A percentile compares a stretch with the other conserved stretches of the same genome.
Evolutionary conservation across 1,284 basidiomycete species (phyloP).

Genomic region (Rhodotorula sp.): DNA sequence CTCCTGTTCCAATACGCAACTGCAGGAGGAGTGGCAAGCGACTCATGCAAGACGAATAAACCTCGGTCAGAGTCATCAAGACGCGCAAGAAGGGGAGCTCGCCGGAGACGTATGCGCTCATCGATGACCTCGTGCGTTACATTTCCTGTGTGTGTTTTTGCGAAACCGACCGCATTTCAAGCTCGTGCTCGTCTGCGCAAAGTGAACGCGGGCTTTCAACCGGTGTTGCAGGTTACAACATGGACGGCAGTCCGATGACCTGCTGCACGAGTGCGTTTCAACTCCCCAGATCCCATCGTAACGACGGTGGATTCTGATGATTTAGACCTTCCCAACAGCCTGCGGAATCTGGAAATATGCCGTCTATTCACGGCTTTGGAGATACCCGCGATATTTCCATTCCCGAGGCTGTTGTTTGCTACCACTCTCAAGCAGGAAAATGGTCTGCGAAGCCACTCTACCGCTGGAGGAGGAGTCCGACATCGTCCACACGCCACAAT

Average conservation of each 20-base stretch:
- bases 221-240: slow-evolving; percentile 9
- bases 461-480: slow-evolving; percentile 11
- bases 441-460: slow-evolving; percentile 7
- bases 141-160: too few species aligned
- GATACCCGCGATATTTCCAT: slow-evolving; percentile 4
- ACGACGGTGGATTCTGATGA: background rate
- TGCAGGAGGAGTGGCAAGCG: slow-evolving; percentile 50
- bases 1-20: slow-evolving; percentile 48
- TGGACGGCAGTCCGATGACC: slow-evolving; percentile 22
- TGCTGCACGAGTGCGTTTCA: slow-evolving; percentile 13
- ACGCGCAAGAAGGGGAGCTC: slow-evolving; percentile 71
- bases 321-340: background rate
- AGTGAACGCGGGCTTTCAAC: too few species aligned
- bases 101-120: slow-evolving; percentile 70
- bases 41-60: slow-evolving; percentile 31
- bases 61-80: slow-evolving; percentile 54
- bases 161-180: background rate
- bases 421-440: slow-evolving; percentile 19
- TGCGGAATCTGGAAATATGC: slow-evolving; percentile 30
- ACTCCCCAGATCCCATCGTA: too few species aligned
- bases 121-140: slow-evolving; percentile 66
- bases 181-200: too few species aligned
- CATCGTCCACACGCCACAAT: slow-evolving; percentile 16
- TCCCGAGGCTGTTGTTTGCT: slow-evolving; percentile 29
- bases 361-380: slow-evolving; percentile 28